A percentile compares a stretch with the other conserved stretches of the same genome.
These are phyloP conservation scores for Blechomonas ayalai DNA, from an alignment of 208 protist species.

Conservation along the genomic window DNA sequence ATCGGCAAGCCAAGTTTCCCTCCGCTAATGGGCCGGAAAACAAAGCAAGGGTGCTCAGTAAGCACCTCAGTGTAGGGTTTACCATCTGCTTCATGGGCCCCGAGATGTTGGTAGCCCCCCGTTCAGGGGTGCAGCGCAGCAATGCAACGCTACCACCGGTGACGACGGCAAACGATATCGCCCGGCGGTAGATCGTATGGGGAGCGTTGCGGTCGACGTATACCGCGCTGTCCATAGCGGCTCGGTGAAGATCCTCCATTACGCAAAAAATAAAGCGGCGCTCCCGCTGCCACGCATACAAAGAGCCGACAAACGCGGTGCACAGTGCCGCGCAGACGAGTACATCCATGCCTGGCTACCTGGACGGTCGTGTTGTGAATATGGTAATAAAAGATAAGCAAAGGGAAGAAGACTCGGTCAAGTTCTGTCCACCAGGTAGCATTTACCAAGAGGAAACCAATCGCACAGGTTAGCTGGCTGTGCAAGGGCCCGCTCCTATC, in stretches of 20 bases:
- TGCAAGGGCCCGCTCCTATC: too few species aligned
- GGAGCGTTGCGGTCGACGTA: constrained; percentile 36
- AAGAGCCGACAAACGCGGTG: constrained; percentile 37
- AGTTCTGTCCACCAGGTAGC: too few species aligned
- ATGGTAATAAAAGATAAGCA: too few species aligned
- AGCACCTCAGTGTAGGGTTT: neutral
- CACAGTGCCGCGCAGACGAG: constrained; percentile 14
- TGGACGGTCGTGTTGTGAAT: neutral
- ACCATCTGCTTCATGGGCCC: constrained; percentile 7
- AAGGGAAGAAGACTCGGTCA: too few species aligned
- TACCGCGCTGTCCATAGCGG: constrained; percentile 13
- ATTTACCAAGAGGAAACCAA: too few species aligned
- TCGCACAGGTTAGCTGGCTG: too few species aligned
- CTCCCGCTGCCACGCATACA: constrained; percentile 54
- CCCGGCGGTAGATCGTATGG: constrained; percentile 25
- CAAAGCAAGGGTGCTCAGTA: neutral
- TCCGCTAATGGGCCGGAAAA: constrained; percentile 38
- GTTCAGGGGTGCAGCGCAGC: constrained; percentile 8
- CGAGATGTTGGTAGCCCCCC: neutral
- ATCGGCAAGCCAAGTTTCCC: neutral
- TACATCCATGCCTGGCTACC: constrained; percentile 31
- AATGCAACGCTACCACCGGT: constrained; percentile 6
- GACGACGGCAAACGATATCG: constrained; percentile 14
- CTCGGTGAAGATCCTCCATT: constrained; percentile 20
- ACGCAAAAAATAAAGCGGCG: constrained; percentile 18